Conservation (phyloP, 1,284 basidiomycete genomes). For the Papiliotrema flavescens region DNA sequence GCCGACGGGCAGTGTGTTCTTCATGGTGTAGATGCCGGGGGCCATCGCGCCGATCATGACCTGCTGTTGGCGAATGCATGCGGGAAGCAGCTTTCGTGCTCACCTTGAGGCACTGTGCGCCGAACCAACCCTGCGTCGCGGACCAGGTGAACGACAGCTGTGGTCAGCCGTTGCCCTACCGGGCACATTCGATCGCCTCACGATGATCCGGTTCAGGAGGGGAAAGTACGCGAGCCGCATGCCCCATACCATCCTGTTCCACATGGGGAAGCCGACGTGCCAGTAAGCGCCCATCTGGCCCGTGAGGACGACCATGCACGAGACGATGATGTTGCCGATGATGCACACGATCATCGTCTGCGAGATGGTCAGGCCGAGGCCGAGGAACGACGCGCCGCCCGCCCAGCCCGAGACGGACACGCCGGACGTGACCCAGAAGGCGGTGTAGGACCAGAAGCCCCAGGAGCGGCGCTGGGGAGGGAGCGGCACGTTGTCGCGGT, state of each 20-base stretch:
- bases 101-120: slow-evolving; percentile 45
- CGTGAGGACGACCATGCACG: slow-evolving; percentile 15
- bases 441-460: slow-evolving; percentile 27
- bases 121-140: slow-evolving; percentile 39
- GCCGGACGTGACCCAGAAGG: slow-evolving; percentile 21
- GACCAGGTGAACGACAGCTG: slow-evolving; percentile 39
- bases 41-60: slow-evolving; percentile 41
- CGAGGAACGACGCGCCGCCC: slow-evolving; percentile 20
- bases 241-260: slow-evolving; percentile 28
- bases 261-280: slow-evolving; percentile 33
- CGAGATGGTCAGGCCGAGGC: slow-evolving; percentile 21
- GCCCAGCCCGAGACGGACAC: slow-evolving; percentile 29
- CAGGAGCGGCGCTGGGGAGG: slow-evolving; percentile 29
- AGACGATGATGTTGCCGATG: slow-evolving; percentile 22
- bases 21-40: slow-evolving; percentile 37
- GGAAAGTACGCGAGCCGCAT: slow-evolving; percentile 27
- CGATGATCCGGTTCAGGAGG: slow-evolving; percentile 28
- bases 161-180: no score
- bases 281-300: slow-evolving; percentile 27
- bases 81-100: no score
- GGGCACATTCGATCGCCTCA: no score
- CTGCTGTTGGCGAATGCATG: slow-evolving; percentile 17
- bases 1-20: slow-evolving; percentile 32
- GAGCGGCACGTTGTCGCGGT: slow-evolving; percentile 34
- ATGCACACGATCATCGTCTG: slow-evolving; percentile 28